Evolutionary conservation across 139 green algal species (phyloP).

Genomic region (Closterium sp.): DNA sequence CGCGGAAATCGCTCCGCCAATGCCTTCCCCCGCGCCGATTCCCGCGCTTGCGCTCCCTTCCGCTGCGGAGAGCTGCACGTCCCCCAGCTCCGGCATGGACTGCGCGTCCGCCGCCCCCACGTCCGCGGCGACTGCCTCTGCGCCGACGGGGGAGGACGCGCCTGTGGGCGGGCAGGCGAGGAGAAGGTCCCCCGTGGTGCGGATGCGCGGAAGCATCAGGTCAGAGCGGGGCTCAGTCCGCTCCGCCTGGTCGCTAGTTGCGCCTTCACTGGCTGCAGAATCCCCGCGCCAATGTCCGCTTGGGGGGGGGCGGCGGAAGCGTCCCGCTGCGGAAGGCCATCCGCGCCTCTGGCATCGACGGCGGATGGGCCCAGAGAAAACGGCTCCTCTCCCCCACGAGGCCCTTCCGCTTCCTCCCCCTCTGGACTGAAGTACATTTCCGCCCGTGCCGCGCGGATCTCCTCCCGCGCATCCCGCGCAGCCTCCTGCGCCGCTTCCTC

Average conservation of each 20-base stretch:
- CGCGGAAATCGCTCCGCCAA: background rate
- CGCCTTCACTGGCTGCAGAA: background rate
- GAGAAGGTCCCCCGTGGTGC: background rate
- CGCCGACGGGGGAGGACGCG: background rate
- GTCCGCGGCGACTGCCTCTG: background rate
- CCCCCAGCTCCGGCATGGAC: background rate
- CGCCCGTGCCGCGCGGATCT: background rate
- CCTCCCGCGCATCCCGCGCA: background rate
- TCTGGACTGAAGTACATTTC: background rate
- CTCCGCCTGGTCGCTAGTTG: background rate
- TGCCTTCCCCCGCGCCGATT: background rate
- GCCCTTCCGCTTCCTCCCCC: background rate
- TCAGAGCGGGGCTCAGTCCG: background rate
- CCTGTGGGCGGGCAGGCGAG: background rate
- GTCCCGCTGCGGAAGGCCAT: background rate
- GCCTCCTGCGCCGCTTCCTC: background rate
- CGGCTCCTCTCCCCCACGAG: background rate
- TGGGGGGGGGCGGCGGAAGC: background rate
- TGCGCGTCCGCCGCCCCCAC: background rate
- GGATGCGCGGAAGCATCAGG: background rate
- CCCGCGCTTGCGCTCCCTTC: background rate
- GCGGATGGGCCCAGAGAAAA: background rate
- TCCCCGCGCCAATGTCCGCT: background rate
- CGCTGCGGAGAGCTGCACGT: background rate
- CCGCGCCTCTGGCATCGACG: background rate